Evolutionary conservation across 352 stramenopile species (phyloP).

Genomic region (Blastocystis sp.): DNA sequence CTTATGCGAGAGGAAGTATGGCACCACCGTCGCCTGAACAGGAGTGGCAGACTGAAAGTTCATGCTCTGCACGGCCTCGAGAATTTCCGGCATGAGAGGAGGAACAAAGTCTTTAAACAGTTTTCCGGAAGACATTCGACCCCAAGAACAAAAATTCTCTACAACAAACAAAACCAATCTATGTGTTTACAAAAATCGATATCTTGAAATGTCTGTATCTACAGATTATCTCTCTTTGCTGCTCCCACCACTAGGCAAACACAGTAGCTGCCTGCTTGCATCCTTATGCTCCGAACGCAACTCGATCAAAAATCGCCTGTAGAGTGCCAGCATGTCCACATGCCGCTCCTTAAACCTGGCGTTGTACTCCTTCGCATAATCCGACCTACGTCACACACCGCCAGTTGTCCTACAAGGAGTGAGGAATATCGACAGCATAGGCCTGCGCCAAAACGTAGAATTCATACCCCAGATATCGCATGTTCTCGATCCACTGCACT

Average conservation of each 20-base stretch:
- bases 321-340: constrained; percentile 40
- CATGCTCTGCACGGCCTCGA: constrained; percentile 64
- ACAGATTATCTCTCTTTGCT: background rate
- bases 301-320: constrained; percentile 1
- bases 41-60: constrained; percentile 81
- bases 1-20: constrained; percentile 84
- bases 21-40: constrained; percentile 81
- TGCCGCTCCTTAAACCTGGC: background rate
- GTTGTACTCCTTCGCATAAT: constrained; percentile 41
- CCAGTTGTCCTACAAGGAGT: background rate
- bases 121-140: constrained; percentile 27
- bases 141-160: background rate
- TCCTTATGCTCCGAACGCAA: background rate
- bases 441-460: constrained; percentile 35
- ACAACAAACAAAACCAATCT: background rate
- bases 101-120: constrained; percentile 37
- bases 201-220: background rate
- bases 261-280: constrained; percentile 12
- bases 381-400: background rate
- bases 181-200: background rate
- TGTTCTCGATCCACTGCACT: constrained; percentile 58
- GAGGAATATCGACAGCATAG: constrained; percentile 56
- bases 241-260: background rate
- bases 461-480: constrained; percentile 43
- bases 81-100: constrained; percentile 33